A percentile compares a stretch with the other conserved stretches of the same genome.
Conservation (phyloP, 192 early-diverging fungal species). For the Coemansia sp. region DNA sequence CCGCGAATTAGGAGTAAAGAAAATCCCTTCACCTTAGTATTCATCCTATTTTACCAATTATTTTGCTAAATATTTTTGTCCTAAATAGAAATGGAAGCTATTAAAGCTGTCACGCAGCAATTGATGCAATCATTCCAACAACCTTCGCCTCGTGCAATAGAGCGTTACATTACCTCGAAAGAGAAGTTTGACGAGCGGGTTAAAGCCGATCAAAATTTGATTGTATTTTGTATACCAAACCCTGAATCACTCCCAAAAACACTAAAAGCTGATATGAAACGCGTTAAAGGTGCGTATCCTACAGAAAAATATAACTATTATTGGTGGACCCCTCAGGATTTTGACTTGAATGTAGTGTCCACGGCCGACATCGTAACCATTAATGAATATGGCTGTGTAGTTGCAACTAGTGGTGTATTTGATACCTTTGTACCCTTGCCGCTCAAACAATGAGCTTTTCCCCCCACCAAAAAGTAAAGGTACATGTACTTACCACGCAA, state of each 20-base stretch:
- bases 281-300: neutral
- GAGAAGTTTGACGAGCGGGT: neutral
- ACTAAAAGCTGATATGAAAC: neutral
- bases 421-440: neutral
- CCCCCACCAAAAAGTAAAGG: too few species aligned
- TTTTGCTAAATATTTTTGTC: too few species aligned
- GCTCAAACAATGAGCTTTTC: too few species aligned
- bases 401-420: neutral
- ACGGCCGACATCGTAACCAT: neutral
- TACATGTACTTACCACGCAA: too few species aligned
- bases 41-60: too few species aligned
- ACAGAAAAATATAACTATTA: neutral
- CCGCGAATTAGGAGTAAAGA: too few species aligned
- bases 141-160: too few species aligned
- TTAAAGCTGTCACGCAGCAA: too few species aligned
- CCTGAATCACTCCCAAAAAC: neutral
- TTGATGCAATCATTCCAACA: too few species aligned
- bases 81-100: too few species aligned
- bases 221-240: neutral
- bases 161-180: too few species aligned
- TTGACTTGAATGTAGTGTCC: neutral
- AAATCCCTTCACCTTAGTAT: too few species aligned
- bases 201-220: neutral
- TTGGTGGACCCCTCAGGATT: neutral
- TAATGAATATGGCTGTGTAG: neutral